Conservation (phyloP, 2,329 filamentous ascomycete genomes). For the Volutella citrinella region DNA sequence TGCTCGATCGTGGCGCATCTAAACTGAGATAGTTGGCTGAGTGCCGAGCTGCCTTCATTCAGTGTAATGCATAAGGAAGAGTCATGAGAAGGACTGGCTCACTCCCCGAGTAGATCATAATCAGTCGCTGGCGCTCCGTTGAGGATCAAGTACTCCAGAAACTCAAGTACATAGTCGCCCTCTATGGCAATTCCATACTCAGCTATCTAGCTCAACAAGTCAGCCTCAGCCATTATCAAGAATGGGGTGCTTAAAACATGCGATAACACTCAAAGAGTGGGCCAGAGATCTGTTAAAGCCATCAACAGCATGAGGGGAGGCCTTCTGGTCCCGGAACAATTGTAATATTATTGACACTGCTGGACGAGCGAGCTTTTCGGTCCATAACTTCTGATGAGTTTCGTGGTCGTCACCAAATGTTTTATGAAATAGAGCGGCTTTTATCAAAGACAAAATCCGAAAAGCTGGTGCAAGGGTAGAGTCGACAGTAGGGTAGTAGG, state of each 20-base stretch:
- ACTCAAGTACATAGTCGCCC: neutral
- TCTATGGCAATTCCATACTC: too few species aligned
- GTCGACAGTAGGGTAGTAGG: slow-evolving; percentile 4
- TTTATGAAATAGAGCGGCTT: neutral
- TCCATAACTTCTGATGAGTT: neutral
- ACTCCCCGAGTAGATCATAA: slow-evolving; percentile 1
- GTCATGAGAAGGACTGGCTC: neutral
- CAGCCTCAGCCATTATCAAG: neutral
- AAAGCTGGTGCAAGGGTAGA: slow-evolving; percentile 1
- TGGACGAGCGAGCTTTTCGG: neutral
- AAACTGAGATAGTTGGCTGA: neutral
- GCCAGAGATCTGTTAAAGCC: slow-evolving; percentile 2
- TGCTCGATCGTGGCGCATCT: neutral
- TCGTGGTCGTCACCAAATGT: too few species aligned
- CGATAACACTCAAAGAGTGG: neutral
- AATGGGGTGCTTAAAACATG: neutral
- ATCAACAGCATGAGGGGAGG: slow-evolving; percentile 2
- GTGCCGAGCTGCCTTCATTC: slow-evolving; percentile 1
- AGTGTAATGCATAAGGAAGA: neutral
- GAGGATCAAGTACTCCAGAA: slow-evolving; percentile 1
- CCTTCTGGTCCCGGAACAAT: slow-evolving; percentile 2
- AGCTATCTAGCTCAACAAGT: neutral
- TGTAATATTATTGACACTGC: slow-evolving; percentile 1
- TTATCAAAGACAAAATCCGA: slow-evolving; percentile 2
- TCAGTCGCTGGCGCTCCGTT: slow-evolving; percentile 3